phyloP scores from a whole-genome alignment of 176 grass and related monocot genomes.

The Alopecurus myosuroides region DNA sequence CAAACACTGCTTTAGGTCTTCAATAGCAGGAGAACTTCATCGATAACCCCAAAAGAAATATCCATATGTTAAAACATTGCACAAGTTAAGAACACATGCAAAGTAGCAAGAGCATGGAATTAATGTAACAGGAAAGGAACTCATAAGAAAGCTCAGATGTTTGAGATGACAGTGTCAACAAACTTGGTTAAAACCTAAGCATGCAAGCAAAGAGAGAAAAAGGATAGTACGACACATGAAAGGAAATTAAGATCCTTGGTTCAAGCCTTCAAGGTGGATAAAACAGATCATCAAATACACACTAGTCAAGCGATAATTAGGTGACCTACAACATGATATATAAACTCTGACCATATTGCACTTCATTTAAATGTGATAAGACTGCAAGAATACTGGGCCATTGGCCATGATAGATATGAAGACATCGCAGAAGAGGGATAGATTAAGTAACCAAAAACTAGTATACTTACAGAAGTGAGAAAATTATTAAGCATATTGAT shows the following conservation, averaged over 20 bases:
- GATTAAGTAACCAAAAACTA: conserved; percentile 2
- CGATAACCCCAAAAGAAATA: conserved; percentile 14
- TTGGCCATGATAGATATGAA: background rate
- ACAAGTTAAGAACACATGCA: conserved; percentile 20
- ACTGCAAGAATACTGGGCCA: background rate
- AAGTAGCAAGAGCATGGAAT: conserved; percentile 25
- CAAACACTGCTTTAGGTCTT: conserved; percentile 93
- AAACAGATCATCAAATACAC: conserved; percentile 10
- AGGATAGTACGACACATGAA: background rate
- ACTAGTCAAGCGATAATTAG: background rate
- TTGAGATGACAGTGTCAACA: background rate
- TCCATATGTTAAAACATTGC: background rate
- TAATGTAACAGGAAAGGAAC: conserved; percentile 5
- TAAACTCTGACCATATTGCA: background rate
- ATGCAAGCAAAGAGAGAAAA: background rate
- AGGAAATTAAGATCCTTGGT: conserved; percentile 15
- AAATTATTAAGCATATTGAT: background rate
- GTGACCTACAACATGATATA: conserved; percentile 1
- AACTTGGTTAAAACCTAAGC: background rate
- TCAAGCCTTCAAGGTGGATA: background rate
- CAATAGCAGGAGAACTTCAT: conserved; percentile 87
- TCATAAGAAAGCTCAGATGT: conserved; percentile 16
- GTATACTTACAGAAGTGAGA: background rate
- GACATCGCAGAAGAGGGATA: background rate
- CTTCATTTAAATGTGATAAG: conserved; percentile 9